These are phyloP conservation scores for Metschnikowia chrysomelidarum DNA, from an alignment of 805 yeast species.

Conservation along the genomic window DNA sequence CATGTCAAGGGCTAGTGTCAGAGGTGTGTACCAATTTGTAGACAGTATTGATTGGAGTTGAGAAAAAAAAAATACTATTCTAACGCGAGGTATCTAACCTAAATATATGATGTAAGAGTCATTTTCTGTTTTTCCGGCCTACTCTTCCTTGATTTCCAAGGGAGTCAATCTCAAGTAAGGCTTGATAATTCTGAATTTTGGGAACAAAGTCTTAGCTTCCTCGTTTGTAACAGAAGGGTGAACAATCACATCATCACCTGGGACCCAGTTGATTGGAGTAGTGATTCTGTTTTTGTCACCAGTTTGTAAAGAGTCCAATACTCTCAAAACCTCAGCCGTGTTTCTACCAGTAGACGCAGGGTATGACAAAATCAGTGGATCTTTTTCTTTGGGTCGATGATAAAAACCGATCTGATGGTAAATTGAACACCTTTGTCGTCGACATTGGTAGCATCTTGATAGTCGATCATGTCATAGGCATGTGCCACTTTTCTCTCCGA, in stretches of 20 bases:
- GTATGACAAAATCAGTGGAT: slow-evolving; percentile 81
- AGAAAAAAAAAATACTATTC: too few relatives aligned
- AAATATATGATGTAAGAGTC: too few relatives aligned
- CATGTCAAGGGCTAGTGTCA: too few relatives aligned
- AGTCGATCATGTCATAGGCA: slow-evolving; percentile 84
- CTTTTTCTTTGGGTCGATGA: slow-evolving; percentile 88
- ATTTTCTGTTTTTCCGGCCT: too few relatives aligned
- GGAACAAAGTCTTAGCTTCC: slow-evolving; percentile 70
- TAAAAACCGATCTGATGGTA: slow-evolving; percentile 89
- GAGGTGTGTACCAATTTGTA: too few relatives aligned
- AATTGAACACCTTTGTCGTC: slow-evolving; percentile 66
- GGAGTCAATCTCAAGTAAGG: slow-evolving; percentile 79
- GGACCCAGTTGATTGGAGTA: slow-evolving; percentile 90
- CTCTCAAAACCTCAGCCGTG: slow-evolving; percentile 89
- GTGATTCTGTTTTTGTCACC: slow-evolving; percentile 82
- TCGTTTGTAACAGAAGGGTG: slow-evolving; percentile 83
- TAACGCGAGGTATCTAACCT: too few relatives aligned
- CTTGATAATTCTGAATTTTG: slow-evolving; percentile 80
- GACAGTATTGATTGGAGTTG: too few relatives aligned
- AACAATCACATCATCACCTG: slow-evolving; percentile 87
- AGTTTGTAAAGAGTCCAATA: slow-evolving; percentile 80
- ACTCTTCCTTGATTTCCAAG: slow-evolving; percentile 32
- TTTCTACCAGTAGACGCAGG: slow-evolving; percentile 96
- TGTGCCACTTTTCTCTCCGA: slow-evolving; percentile 79
- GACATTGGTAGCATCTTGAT: slow-evolving; percentile 75